Evolutionary conservation across 225 moss, liverwort and hornwort species (phyloP), one percentile per base, ranked within the genome.

Genomic region (Anthoceros angustus): DNA sequence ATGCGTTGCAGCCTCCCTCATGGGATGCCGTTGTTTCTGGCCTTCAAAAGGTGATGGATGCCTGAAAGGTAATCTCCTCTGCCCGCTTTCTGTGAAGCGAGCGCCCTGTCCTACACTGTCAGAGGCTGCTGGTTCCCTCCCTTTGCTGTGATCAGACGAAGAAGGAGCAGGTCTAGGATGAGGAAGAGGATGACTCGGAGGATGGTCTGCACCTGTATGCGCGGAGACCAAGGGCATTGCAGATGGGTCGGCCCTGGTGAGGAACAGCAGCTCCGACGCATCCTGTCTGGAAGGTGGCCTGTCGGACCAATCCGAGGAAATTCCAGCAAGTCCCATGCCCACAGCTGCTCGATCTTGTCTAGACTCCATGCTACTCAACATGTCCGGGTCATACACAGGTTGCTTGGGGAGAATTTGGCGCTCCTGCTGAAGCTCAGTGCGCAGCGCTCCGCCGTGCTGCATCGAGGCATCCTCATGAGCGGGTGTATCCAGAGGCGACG

Each of bases 251-350:
- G n/a, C n/a, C 55, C 55, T 55, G 0, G 55, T 55, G 55, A 55
- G 23, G 14, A 55, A 55, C 14, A 23, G 55, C n/a, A 55, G 23
- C 14, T 55, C 55, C 16, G 55, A 23, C 18, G 55, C 23, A 23
- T 55, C 55, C n/a, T 55, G 55, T 23, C 55, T 55, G 18, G 55
- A 23, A 23, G 55, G 55, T 23, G 55, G n/a, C 55, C 55, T 55
- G 7, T 55, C 55, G 14, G 55, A 23, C 55, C 55, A 55, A 55
- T 55, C 55, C 8, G n/a, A 18, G 55, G 10, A 1, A 55, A 18
- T 55, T 20, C 55, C 55, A 15, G 23, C 0, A 7, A 18, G n/a
- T 18, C 16, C 55, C 55, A 23, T 2, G 7, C n/a, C 23, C 55
- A 12, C 14, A 18, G n/a, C 55, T 15, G 55, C 55, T 55, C 55